Evolutionary conservation across 371 early-diverging fungal genomes (phyloP).

Genomic region (Circinella umbellata): DNA sequence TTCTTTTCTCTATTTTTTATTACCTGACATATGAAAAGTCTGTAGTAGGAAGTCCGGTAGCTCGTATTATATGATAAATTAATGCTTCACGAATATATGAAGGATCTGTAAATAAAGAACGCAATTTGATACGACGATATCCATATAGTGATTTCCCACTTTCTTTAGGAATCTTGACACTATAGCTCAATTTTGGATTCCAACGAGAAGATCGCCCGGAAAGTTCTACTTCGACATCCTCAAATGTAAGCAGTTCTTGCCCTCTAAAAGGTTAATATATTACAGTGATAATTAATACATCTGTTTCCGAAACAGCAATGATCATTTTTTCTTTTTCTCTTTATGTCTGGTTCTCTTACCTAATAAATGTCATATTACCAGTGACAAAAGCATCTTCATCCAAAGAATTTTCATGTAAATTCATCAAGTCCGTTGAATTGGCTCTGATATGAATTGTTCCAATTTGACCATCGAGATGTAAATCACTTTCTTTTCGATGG

Average conservation of each 20-base stretch:
- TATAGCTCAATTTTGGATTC: conserved; percentile 36
- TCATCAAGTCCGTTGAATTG: conserved; percentile 10
- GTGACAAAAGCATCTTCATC: conserved; percentile 9
- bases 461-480: conserved; percentile 26
- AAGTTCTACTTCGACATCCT: conserved; percentile 24
- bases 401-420: conserved; percentile 10
- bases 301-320: too few species aligned
- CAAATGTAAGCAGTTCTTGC: conserved; percentile 24
- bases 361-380: conserved; percentile 21
- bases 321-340: neutral
- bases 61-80: conserved; percentile 27
- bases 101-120: conserved; percentile 35
- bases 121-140: conserved; percentile 33
- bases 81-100: conserved; percentile 45
- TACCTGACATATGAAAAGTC: conserved; percentile 32
- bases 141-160: conserved; percentile 16
- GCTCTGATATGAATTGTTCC: conserved; percentile 22
- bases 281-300: too few species aligned
- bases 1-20: too few species aligned
- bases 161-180: conserved; percentile 26
- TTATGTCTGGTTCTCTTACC: conserved; percentile 7
- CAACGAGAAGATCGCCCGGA: conserved; percentile 35
- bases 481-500: conserved; percentile 17
- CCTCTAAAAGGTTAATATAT: neutral
- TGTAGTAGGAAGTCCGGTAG: conserved; percentile 32